A percentile compares a stretch with the other conserved stretches of the same genome.
phyloP scores from a whole-genome alignment of 2,329 filamentous ascomycete genomes.

The Ascochyta fabae region DNA sequence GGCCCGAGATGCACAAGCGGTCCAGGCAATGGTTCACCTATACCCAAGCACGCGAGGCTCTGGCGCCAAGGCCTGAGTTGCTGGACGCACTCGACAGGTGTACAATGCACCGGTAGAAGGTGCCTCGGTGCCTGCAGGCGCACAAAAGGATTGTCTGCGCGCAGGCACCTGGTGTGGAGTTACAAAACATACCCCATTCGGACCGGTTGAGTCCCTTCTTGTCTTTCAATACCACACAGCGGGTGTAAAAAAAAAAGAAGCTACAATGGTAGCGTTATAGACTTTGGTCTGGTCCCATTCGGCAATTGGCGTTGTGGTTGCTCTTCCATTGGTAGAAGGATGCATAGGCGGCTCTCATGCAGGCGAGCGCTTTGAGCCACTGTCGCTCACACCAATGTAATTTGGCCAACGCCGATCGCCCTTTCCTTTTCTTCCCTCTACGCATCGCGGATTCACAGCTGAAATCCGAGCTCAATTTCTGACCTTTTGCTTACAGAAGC shows the following conservation, averaged over 20 bases:
- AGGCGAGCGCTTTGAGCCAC: constrained; percentile 27
- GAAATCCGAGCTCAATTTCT: neutral
- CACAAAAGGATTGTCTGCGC: constrained; percentile 14
- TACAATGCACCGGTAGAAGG: constrained; percentile 56
- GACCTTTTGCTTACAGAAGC: no score
- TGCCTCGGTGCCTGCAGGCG: constrained; percentile 17
- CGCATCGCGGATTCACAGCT: no score
- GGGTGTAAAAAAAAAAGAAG: constrained; percentile 35
- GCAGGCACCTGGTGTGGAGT: constrained; percentile 15
- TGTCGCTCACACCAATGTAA: constrained; percentile 37
- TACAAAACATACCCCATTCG: constrained; percentile 13
- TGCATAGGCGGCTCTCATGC: constrained; percentile 39
- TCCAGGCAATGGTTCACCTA: constrained; percentile 90
- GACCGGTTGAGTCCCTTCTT: constrained; percentile 18
- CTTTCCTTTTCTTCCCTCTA: neutral
- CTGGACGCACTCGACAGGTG: constrained; percentile 85
- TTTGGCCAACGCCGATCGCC: constrained; percentile 28
- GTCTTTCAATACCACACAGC: constrained; percentile 41
- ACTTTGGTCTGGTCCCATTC: constrained; percentile 29
- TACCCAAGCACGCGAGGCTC: constrained; percentile 76
- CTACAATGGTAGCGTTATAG: constrained; percentile 32
- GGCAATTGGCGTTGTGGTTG: constrained; percentile 42
- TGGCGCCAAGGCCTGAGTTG: constrained; percentile 83
- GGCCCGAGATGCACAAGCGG: constrained; percentile 94
- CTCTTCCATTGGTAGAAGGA: constrained; percentile 41